These are phyloP conservation scores for Gaeumannomyces sp. DNA, from an alignment of 2,329 filamentous ascomycete genomes.

Conservation along the genomic window DNA sequence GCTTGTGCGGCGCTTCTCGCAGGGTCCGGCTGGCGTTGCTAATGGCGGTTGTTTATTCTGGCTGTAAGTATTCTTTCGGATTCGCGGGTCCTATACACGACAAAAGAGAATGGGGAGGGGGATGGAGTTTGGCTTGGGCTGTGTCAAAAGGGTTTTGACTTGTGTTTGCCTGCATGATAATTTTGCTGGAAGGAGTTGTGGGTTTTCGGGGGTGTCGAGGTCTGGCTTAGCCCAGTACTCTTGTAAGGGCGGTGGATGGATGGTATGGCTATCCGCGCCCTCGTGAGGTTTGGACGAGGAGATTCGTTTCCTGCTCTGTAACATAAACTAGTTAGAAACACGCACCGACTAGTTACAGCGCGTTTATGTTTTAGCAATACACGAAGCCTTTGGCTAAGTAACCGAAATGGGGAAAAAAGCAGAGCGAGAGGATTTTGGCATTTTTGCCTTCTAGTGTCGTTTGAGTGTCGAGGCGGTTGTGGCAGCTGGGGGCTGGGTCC, in stretches of 20 bases:
- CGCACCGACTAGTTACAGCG: background rate
- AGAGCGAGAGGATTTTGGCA: no score
- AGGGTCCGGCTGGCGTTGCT: background rate
- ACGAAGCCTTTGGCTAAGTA: background rate
- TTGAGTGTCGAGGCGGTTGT: no score
- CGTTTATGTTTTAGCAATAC: background rate
- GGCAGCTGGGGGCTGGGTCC: background rate
- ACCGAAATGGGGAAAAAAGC: background rate
- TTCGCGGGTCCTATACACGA: background rate
- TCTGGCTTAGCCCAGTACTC: background rate
- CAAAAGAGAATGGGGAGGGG: background rate
- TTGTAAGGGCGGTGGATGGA: background rate
- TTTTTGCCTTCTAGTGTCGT: background rate
- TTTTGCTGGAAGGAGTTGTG: background rate
- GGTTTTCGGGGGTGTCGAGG: background rate
- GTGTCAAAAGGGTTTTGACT: slow-evolving; percentile 1
- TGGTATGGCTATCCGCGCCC: background rate
- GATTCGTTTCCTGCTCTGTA: background rate
- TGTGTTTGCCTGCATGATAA: background rate
- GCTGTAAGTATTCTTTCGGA: slow-evolving; percentile 1
- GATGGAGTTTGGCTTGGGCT: background rate
- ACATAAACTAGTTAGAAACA: background rate
- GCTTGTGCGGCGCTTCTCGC: background rate
- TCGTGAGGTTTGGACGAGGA: background rate
- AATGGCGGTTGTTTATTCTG: background rate